phyloP scores from a whole-genome alignment of 345 rosid species.

The thale cress (Arabidopsis thaliana) region DNA sequence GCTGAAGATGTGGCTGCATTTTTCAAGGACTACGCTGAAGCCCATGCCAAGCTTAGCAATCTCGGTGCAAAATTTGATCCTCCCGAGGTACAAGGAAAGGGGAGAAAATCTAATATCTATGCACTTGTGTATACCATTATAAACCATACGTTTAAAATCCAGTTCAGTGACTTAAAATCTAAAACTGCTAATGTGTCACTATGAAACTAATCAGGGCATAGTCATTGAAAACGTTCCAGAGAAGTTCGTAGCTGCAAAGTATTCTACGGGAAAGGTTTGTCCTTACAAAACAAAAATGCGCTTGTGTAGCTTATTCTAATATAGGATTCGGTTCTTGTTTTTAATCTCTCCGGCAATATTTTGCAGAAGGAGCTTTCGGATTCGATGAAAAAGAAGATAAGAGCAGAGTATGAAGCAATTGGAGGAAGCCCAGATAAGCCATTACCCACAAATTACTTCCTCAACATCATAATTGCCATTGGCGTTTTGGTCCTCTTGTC shows the following conservation, averaged over 20 bases:
- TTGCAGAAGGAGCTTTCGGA: slow-evolving; percentile 88
- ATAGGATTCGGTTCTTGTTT: background rate
- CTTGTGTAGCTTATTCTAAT: background rate
- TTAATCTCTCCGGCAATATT: background rate
- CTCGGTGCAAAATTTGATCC: slow-evolving; percentile 94
- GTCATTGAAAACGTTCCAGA: slow-evolving; percentile 66
- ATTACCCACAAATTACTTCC: slow-evolving; percentile 75
- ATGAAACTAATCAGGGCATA: slow-evolving; percentile 62
- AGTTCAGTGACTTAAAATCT: slow-evolving; percentile 3
- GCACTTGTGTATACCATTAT: background rate
- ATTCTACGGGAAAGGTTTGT: slow-evolving; percentile 81
- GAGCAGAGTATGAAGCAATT: slow-evolving; percentile 78
- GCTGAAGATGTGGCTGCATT: slow-evolving; percentile 84
- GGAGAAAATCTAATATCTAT: background rate
- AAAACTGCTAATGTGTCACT: slow-evolving; percentile 11
- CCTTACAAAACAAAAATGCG: background rate
- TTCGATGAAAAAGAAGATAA: slow-evolving; percentile 88
- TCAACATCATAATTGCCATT: slow-evolving; percentile 74
- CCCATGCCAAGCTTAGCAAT: slow-evolving; percentile 95
- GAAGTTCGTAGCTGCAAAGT: slow-evolving; percentile 90
- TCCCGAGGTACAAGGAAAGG: slow-evolving; percentile 65
- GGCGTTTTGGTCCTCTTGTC: slow-evolving; percentile 73
- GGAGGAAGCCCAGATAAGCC: slow-evolving; percentile 91
- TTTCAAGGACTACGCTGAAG: slow-evolving; percentile 94
- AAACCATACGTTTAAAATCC: background rate